A percentile compares a stretch with the other conserved stretches of the same genome.
Conservation (phyloP, 306 rosid genomes). For the Potentilla sterilis region DNA sequence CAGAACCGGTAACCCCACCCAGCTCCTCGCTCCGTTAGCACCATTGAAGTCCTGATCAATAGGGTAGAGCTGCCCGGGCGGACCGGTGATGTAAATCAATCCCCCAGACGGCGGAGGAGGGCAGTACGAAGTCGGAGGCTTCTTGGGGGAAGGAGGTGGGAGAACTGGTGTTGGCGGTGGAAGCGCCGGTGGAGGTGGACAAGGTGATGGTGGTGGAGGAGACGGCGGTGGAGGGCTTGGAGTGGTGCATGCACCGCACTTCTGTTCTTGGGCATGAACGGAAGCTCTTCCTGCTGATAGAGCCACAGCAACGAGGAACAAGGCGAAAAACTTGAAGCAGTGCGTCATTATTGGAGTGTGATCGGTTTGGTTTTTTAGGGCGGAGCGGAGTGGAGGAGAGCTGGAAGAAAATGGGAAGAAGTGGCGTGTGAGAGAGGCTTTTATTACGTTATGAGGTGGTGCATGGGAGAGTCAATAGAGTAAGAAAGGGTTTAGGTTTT, state of each 20-base stretch:
- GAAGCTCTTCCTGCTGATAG: neutral
- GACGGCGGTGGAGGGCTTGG: slow-evolving; percentile 18
- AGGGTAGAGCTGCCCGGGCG: slow-evolving; percentile 43
- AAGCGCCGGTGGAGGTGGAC: slow-evolving; percentile 14
- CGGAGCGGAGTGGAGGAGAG: neutral
- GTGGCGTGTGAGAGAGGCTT: neutral
- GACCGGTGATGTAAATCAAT: slow-evolving; percentile 40
- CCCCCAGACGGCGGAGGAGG: slow-evolving; percentile 35
- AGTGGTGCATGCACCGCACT: slow-evolving; percentile 28
- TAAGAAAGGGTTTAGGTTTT: neutral
- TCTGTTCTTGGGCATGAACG: slow-evolving; percentile 10
- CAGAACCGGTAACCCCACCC: slow-evolving; percentile 3
- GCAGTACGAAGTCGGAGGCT: slow-evolving; percentile 18
- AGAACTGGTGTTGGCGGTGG: neutral
- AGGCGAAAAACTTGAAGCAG: slow-evolving; percentile 3
- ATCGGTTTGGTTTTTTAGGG: neutral
- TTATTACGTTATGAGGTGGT: slow-evolving; percentile 9
- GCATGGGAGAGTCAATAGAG: neutral
- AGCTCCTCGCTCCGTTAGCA: slow-evolving; percentile 13
- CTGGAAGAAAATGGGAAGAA: neutral
- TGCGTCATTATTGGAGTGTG: neutral
- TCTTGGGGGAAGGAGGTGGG: slow-evolving; percentile 23
- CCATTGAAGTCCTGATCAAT: slow-evolving; percentile 22
- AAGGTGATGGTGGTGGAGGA: slow-evolving; percentile 7
- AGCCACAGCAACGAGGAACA: slow-evolving; percentile 18